phyloP scores from a whole-genome alignment of 495 filamentous ascomycete genomes.

The Penicillium samsonianum region DNA sequence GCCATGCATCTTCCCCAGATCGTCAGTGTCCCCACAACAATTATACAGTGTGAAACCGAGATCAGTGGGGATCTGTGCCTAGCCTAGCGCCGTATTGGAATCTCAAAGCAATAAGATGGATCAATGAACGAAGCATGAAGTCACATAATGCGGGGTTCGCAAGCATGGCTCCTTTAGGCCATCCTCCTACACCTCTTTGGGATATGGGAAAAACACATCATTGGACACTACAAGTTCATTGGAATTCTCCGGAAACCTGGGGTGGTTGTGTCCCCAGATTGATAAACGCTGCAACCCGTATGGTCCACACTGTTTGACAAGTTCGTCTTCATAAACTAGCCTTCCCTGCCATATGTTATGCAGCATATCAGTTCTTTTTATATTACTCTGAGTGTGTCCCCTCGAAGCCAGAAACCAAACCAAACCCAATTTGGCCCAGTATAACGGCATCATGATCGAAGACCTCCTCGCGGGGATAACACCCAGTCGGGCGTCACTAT shows the following conservation, averaged over 20 bases:
- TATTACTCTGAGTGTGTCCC: not conserved
- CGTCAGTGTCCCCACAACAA: not conserved
- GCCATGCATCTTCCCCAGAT: conserved; percentile 3
- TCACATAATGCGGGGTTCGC: conserved; percentile 32
- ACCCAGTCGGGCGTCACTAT: conserved; percentile 27
- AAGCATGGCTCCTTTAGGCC: conserved; percentile 33
- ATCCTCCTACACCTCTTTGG: conserved; percentile 2
- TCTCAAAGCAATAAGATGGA: not conserved
- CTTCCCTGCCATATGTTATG: not conserved
- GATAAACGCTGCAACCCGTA: not conserved
- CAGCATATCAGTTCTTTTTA: not conserved
- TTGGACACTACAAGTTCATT: not conserved
- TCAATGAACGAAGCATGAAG: conserved; percentile 9
- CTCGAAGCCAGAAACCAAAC: not conserved
- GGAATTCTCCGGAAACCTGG: not conserved
- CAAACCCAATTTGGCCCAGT: not conserved
- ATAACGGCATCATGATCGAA: conserved; percentile 39
- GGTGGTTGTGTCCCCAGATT: not conserved
- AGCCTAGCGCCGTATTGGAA: not conserved
- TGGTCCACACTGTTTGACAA: not conserved
- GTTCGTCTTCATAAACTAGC: not conserved
- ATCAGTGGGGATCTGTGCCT: not conserved
- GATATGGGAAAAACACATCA: not conserved
- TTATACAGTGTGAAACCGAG: conserved; percentile 7
- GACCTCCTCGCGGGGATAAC: conserved; percentile 31